These are phyloP conservation scores for Venturia aucupariae DNA, from an alignment of 2,329 filamentous ascomycete genomes.

Conservation along the genomic window DNA sequence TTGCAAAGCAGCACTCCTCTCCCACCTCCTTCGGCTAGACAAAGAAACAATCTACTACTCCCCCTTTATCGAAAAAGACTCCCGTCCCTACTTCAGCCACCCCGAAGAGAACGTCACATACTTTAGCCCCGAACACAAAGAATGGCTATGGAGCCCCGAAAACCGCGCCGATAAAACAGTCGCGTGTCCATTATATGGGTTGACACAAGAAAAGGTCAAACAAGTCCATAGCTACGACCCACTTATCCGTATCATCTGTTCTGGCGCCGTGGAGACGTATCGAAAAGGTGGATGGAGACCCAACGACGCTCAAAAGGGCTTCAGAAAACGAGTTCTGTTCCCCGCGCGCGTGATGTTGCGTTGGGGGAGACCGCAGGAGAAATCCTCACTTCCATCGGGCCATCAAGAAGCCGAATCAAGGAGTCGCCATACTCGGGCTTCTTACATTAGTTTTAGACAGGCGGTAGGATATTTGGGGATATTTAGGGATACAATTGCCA, in stretches of 20 bases:
- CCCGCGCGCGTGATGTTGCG: not conserved
- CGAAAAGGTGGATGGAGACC: not conserved
- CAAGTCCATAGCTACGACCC: not conserved
- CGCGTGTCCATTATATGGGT: not conserved
- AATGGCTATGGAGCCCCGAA: not conserved
- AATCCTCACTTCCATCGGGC: not conserved
- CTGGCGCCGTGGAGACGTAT: not conserved
- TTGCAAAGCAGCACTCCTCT: not conserved
- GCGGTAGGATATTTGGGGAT: not conserved
- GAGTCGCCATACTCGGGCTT: not conserved
- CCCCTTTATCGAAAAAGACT: conserved; percentile 3
- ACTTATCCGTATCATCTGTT: conserved; percentile 6
- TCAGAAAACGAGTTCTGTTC: not conserved
- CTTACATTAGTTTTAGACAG: not conserved
- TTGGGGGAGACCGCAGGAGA: not conserved
- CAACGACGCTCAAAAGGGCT: not conserved
- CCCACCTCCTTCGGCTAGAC: conserved; percentile 2
- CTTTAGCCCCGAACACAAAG: not conserved
- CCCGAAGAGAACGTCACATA: not conserved
- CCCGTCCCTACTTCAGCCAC: not conserved
- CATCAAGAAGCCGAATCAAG: not conserved
- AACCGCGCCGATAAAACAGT: conserved; percentile 3
- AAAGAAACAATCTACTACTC: conserved; percentile 6
- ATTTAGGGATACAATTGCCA: not conserved
- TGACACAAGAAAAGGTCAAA: not conserved